Base-by-base conservation (phyloP, 2,329 filamentous ascomycete genomes). In the Scedosporium boydii region DNA sequence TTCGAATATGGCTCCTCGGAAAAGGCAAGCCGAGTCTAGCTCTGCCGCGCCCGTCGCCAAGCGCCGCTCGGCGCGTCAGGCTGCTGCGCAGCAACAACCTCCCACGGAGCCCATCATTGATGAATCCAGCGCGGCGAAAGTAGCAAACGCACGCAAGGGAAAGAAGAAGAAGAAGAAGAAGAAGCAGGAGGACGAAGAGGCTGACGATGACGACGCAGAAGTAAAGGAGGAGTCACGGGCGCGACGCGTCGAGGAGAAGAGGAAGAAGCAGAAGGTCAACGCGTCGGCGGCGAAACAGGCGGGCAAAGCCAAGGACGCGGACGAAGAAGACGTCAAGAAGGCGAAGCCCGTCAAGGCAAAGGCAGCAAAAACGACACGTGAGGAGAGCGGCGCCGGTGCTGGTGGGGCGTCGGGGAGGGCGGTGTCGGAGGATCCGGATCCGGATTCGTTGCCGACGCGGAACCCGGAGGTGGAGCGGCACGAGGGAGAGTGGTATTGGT, bases 401-500 rank as follows among this genome's bases (percentile, higher is more conserved):
- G n/a, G n/a, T 57, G 29, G 53, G 41, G 16, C 3, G n/a, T 12
- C 58, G 14, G 14, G 53, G 56, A 63, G 67, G 34, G 66, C 61
- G 5, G 63, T 44, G 2, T 72, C 74, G 0, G 68, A 72, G 34
- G 70, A 74, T 16, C 65, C 67, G 0, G 70, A 75, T 34, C 65
- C 70, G 0, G 72, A 73, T 48, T 66, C 69, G 0, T 71, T 78
- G 6, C 76, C 77, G 0, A 68, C 68, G 2, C 66, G 67, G 1
- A 79, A 78, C 62, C 71, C 75, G 0, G 72, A 78, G 12, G 74
- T 73, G 0, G 73, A 72, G 4, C 71, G 67, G 1, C 76, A 78
- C 12, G 73, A 77, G 0, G 77, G 75, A 2, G 70, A 75, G 59
- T 77, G 76, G 74, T 92, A 89, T 74, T 93, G 90, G 89, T 81